A percentile compares a stretch with the other conserved stretches of the same genome.
Conservation (phyloP, 441 rosid species). For the Eugenia klotzschiana region DNA sequence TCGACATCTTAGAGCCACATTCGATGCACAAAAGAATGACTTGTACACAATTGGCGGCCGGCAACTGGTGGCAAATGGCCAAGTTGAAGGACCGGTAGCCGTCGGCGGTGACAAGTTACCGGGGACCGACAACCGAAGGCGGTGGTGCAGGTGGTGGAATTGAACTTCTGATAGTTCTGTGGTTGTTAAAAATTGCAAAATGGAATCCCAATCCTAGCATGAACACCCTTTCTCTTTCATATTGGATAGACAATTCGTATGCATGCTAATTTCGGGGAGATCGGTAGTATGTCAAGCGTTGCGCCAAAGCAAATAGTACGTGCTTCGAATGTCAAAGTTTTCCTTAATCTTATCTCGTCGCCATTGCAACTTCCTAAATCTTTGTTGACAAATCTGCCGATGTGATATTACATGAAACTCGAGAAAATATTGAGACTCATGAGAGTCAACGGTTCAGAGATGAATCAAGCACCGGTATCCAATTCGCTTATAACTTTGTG, state of each 20-base stretch:
- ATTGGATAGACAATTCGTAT: neutral
- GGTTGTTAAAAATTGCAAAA: neutral
- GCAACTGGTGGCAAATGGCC: neutral
- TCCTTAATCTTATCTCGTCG: neutral
- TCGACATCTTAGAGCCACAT: neutral
- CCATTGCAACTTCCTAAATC: neutral
- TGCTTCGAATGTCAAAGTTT: neutral
- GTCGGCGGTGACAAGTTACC: neutral
- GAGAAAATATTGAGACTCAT: neutral
- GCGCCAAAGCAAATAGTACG: neutral
- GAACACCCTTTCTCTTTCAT: neutral
- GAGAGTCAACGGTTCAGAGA: neutral
- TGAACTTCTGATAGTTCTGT: neutral
- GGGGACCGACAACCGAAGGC: neutral
- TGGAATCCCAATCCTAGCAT: neutral
- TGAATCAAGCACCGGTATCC: neutral
- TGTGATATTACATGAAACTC: neutral
- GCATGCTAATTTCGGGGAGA: neutral
- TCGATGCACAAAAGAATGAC: neutral
- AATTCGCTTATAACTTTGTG: neutral
- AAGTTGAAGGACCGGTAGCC: neutral
- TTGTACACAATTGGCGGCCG: neutral
- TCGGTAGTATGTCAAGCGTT: neutral
- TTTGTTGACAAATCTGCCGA: neutral
- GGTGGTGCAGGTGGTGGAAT: neutral